Conservation (phyloP, 208 protist genomes). For the Eutreptiella sp. region DNA sequence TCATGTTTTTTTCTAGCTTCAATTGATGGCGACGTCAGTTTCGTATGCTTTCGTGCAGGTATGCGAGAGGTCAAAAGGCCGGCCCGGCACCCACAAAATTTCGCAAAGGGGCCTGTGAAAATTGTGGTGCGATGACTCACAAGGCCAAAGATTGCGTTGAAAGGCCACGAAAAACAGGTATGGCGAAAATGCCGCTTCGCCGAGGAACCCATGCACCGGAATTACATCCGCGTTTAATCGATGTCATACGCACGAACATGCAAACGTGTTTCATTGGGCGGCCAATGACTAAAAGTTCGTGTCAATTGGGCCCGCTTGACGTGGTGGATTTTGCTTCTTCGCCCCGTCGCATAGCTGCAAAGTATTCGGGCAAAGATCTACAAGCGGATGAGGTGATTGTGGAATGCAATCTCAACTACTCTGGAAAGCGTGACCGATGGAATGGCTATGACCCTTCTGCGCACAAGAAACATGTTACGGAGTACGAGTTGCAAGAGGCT, state of each 20-base stretch:
- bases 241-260: neutral
- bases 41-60: conserved; percentile 27
- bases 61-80: conserved; percentile 39
- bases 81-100: conserved; percentile 69
- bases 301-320: too few species aligned
- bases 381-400: conserved; percentile 42
- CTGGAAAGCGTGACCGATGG: conserved; percentile 74
- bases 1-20: conserved; percentile 18
- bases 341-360: too few species aligned
- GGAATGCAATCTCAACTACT: conserved; percentile 37
- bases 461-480: conserved; percentile 44
- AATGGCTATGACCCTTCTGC: conserved; percentile 61
- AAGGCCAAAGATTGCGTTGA: conserved; percentile 88
- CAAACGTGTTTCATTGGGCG: too few species aligned
- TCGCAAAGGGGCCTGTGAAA: conserved; percentile 93
- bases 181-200: neutral
- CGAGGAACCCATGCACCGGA: neutral
- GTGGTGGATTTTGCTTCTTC: too few species aligned
- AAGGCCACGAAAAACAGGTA: conserved; percentile 49
- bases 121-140: conserved; percentile 97
- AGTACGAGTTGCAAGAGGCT: conserved; percentile 43
- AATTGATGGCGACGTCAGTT: neutral
- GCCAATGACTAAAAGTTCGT: too few species aligned
- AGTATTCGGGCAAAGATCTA: conserved; percentile 51
- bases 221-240: neutral